Conservation (phyloP, 148 eudicot species). For the Nepenthes gracilis region DNA sequence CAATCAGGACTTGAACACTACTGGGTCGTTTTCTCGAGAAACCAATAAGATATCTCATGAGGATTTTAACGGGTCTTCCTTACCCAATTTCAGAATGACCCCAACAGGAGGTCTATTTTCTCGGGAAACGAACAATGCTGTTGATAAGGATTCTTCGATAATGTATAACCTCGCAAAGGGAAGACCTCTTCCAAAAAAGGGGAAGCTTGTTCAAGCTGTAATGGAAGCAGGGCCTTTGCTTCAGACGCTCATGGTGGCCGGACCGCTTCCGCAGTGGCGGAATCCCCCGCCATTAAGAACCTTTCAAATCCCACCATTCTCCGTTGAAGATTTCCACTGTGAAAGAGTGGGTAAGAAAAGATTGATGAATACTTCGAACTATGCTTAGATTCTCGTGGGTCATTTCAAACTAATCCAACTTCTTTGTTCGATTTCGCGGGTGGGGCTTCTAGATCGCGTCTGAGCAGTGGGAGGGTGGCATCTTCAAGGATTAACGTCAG, state of each 20-base stretch:
- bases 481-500: too few relatives aligned
- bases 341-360: slow-evolving; percentile 2
- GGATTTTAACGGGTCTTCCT: neutral
- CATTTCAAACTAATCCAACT: slow-evolving; percentile 3
- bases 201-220: slow-evolving; percentile 33
- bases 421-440: slow-evolving; percentile 12
- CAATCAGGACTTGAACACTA: too few relatives aligned
- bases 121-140: neutral
- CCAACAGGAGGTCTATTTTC: neutral
- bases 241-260: slow-evolving; percentile 37
- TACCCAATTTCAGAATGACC: neutral
- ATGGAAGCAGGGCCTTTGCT: slow-evolving; percentile 42
- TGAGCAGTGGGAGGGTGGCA: too few relatives aligned
- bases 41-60: too few relatives aligned
- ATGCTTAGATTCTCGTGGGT: slow-evolving; percentile 8
- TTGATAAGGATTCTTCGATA: slow-evolving; percentile 13
- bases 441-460: too few relatives aligned
- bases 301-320: slow-evolving; percentile 17
- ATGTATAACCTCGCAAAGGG: slow-evolving; percentile 26
- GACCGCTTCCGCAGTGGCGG: slow-evolving; percentile 37
- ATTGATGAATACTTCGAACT: neutral
- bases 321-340: slow-evolving; percentile 2
- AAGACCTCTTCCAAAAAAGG: slow-evolving; percentile 28
- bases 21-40: too few relatives aligned
- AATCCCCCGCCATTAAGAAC: slow-evolving; percentile 25